Percentiles rank a stretch among this genome's conserved stretches.
These are phyloP conservation scores for Exserohilum turcica DNA, from an alignment of 2,329 filamentous ascomycete species.

Conservation along the genomic window DNA sequence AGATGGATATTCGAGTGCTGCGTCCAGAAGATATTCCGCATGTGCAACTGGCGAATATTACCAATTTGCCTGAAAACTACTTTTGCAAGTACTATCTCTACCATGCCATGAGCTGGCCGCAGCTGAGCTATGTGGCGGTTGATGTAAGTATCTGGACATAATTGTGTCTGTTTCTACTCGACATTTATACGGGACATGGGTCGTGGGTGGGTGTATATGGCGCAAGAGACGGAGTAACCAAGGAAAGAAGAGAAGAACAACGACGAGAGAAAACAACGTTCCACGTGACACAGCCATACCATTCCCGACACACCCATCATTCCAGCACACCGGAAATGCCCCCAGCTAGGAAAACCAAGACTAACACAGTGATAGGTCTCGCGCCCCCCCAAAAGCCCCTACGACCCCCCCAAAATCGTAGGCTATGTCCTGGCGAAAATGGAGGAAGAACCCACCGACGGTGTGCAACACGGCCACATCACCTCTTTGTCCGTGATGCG, in stretches of 20 bases:
- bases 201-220: no score
- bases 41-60: conserved; percentile 97
- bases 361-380: conserved; percentile 59
- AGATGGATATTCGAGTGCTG: conserved; percentile 90
- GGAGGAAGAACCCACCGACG: conserved; percentile 95
- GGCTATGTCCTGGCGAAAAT: conserved; percentile 99
- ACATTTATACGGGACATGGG: no score
- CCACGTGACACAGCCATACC: neutral
- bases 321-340: neutral
- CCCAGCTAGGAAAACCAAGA: no score
- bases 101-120: conserved; percentile 97
- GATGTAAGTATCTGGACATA: conserved; percentile 58
- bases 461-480: conserved; percentile 92
- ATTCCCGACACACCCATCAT: neutral
- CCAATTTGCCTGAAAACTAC: conserved; percentile 99
- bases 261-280: no score
- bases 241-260: neutral
- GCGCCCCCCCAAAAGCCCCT: conserved; percentile 74
- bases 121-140: conserved; percentile 94
- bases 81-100: conserved; percentile 99
- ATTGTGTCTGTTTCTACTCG: neutral
- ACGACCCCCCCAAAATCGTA: conserved; percentile 95
- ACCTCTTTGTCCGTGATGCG: conserved; percentile 95
- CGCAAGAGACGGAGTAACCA: neutral
- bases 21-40: conserved; percentile 82